These are phyloP conservation scores for Ogataea minuta DNA, from an alignment of 805 yeast genomes.

Conservation along the genomic window DNA sequence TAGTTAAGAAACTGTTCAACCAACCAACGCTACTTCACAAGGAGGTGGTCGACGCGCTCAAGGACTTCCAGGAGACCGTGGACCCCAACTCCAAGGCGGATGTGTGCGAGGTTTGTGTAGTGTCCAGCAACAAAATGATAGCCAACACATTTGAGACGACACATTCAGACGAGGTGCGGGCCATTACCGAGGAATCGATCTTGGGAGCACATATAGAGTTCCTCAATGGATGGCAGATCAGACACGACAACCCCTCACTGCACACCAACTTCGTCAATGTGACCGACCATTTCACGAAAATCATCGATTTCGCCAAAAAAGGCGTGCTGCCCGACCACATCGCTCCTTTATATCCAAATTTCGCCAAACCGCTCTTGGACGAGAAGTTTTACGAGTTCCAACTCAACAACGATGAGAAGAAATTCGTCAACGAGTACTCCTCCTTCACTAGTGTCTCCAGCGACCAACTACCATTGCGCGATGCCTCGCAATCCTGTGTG, in stretches of 20 bases:
- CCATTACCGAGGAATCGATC: constrained; percentile 20
- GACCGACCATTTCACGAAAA: constrained; percentile 20
- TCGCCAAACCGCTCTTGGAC: constrained; percentile 20
- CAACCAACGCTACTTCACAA: constrained; percentile 23
- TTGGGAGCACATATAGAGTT: constrained; percentile 31
- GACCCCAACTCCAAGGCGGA: constrained; percentile 22
- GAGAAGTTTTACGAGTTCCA: constrained; percentile 22
- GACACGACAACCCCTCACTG: constrained; percentile 28
- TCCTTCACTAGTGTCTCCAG: constrained; percentile 31
- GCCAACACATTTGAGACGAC: constrained; percentile 10
- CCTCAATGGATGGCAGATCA: constrained; percentile 34
- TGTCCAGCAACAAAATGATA: constrained; percentile 30
- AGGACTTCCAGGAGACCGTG: constrained; percentile 10
- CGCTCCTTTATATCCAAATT: constrained; percentile 22
- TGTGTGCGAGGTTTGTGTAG: constrained; percentile 25
- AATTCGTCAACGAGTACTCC: constrained; percentile 30
- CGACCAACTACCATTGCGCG: constrained; percentile 27
- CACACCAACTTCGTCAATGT: constrained; percentile 31
- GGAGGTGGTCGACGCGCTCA: constrained; percentile 12
- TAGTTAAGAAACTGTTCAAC: constrained; percentile 27
- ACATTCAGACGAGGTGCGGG: constrained; percentile 9
- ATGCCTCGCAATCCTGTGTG: constrained; percentile 29
- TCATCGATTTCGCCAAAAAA: constrained; percentile 26
- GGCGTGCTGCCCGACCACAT: constrained; percentile 24
- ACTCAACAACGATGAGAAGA: constrained; percentile 23